A percentile compares a stretch with the other conserved stretches of the same genome.
These are phyloP conservation scores for Chimonanthus salicifolius DNA, from an alignment of 164 flowering plant species.

Conservation along the genomic window DNA sequence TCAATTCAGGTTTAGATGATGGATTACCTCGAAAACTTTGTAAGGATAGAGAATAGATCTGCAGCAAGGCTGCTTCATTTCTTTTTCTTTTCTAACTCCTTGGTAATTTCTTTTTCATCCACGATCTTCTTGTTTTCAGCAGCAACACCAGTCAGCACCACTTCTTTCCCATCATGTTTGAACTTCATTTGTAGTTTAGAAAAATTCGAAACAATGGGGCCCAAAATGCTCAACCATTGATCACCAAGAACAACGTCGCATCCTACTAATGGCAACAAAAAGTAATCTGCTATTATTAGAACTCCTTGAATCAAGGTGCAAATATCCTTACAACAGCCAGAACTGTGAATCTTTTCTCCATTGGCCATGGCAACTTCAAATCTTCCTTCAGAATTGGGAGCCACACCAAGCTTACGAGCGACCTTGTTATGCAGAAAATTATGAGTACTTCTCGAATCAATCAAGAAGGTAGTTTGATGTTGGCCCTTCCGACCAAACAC, in stretches of 20 bases:
- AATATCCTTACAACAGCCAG: slow-evolving; percentile 1
- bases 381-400: not conserved
- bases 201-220: not conserved
- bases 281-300: not conserved
- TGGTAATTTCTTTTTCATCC: not conserved
- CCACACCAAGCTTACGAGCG: not conserved
- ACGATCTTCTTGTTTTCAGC: not conserved
- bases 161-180: not conserved
- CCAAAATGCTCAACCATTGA: slow-evolving; percentile 3
- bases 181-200: not conserved
- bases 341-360: not conserved
- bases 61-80: not conserved
- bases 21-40: not conserved
- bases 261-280: not conserved
- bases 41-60: not conserved
- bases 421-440: not conserved
- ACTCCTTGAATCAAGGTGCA: slow-evolving; percentile 2
- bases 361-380: not conserved
- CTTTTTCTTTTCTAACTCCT: not conserved
- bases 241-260: not conserved
- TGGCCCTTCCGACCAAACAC: not conserved
- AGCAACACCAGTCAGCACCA: not conserved
- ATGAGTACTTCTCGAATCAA: slow-evolving; percentile 7
- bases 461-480: not conserved
- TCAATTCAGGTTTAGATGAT: not conserved